Evolutionary conservation across 352 stramenopile species (phyloP).

Genomic region (Globisporangium splendens): DNA sequence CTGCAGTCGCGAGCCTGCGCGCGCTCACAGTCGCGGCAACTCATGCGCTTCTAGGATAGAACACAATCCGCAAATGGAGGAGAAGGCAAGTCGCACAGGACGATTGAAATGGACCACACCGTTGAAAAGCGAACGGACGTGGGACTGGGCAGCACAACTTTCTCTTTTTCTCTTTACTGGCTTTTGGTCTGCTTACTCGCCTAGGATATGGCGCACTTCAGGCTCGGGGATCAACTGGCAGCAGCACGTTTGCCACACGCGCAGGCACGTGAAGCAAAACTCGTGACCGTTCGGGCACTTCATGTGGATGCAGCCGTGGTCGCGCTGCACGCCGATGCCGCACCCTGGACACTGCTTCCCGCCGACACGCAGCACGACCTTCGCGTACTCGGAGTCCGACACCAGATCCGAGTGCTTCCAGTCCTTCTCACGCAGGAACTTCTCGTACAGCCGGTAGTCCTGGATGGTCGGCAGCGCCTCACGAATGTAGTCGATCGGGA

Average conservation of each 20-base stretch:
- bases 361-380: slow-evolving; percentile 32
- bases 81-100: no score
- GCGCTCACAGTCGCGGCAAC: slow-evolving; percentile 1
- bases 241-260: slow-evolving; percentile 42
- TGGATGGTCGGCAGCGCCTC: slow-evolving; percentile 21
- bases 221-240: slow-evolving; percentile 57
- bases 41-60: neutral
- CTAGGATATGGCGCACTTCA: slow-evolving; percentile 49
- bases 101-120: no score
- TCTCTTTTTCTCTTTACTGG: no score
- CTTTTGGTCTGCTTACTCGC: slow-evolving; percentile 24
- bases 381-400: slow-evolving; percentile 62
- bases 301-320: slow-evolving; percentile 80
- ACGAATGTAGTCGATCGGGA: slow-evolving; percentile 57
- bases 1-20: neutral
- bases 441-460: slow-evolving; percentile 48
- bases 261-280: slow-evolving; percentile 75
- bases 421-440: slow-evolving; percentile 41
- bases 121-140: no score
- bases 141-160: no score
- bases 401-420: slow-evolving; percentile 56
- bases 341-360: slow-evolving; percentile 76
- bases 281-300: slow-evolving; percentile 65
- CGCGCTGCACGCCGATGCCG: slow-evolving; percentile 65
- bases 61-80: no score